These are phyloP conservation scores for Metschnikowia lunata DNA, from an alignment of 805 yeast species.

Conservation along the genomic window DNA sequence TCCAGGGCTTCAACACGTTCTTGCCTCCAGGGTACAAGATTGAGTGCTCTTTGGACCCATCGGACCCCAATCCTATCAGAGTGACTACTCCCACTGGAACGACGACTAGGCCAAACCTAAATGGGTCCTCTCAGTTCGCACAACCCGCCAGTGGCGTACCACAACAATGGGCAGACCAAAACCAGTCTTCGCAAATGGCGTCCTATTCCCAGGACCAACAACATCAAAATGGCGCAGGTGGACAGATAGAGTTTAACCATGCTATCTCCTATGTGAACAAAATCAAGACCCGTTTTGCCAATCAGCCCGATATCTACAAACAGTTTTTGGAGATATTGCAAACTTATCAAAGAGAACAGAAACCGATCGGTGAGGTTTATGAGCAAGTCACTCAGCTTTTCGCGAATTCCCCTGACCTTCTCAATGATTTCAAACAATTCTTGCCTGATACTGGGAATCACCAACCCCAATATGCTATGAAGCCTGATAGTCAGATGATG, in stretches of 20 bases:
- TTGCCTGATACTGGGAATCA: conserved; percentile 74
- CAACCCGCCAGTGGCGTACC: conserved; percentile 4
- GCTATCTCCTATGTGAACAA: conserved; percentile 95
- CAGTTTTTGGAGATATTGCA: conserved; percentile 91
- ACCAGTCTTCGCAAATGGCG: conserved; percentile 3
- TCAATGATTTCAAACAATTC: conserved; percentile 93
- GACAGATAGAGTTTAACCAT: conserved; percentile 92
- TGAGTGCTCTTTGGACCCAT: conserved; percentile 83
- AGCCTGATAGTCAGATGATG: conserved; percentile 22
- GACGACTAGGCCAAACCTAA: conserved; percentile 55
- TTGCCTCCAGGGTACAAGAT: conserved; percentile 94
- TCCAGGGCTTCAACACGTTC: conserved; percentile 96
- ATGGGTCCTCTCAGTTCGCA: conserved; percentile 7
- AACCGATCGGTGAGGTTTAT: conserved; percentile 92
- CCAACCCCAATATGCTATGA: conserved; percentile 21
- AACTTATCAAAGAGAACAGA: conserved; percentile 93
- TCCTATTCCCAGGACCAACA: conserved; percentile 2
- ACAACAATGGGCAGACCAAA: conserved; percentile 8
- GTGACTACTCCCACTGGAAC: conserved; percentile 96
- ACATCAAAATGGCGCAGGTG: conserved; percentile 28
- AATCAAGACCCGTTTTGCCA: conserved; percentile 88
- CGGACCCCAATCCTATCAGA: conserved; percentile 86
- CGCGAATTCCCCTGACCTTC: conserved; percentile 87
- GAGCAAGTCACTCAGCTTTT: conserved; percentile 86
- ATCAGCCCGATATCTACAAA: conserved; percentile 94